A percentile compares a stretch with the other conserved stretches of the same genome.
Conservation (phyloP, 192 early-diverging fungal species). For the Backusella tarrabulga region DNA sequence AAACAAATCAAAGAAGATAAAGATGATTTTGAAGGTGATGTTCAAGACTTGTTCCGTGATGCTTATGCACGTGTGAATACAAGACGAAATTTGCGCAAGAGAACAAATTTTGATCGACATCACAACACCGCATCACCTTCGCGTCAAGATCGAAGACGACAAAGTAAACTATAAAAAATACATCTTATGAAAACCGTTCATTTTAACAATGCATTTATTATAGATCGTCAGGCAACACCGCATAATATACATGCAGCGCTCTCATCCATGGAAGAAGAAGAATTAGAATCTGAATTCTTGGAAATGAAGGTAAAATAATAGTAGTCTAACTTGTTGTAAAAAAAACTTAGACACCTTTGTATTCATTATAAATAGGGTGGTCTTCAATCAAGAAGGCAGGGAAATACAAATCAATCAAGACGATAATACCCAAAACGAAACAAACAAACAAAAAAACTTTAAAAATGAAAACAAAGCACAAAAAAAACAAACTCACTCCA, state of each 20-base stretch:
- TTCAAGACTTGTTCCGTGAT: conserved; percentile 17
- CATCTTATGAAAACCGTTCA: not conserved
- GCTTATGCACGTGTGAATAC: conserved; percentile 18
- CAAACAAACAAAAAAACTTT: not conserved
- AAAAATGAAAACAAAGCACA: not conserved
- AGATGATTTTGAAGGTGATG: conserved; percentile 23
- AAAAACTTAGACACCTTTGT: not conserved
- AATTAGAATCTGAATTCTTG: conserved; percentile 31
- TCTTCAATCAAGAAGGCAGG: conserved; percentile 9
- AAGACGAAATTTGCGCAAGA: conserved; percentile 18
- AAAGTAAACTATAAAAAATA: conserved; percentile 6
- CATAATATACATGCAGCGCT: conserved; percentile 28
- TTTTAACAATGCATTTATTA: not conserved
- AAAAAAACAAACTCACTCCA: not conserved
- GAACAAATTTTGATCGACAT: conserved; percentile 19
- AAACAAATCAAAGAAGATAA: conserved; percentile 34
- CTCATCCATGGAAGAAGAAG: conserved; percentile 31
- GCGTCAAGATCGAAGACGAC: conserved; percentile 22
- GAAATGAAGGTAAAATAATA: conserved; percentile 28
- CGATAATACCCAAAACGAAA: conserved; percentile 5
- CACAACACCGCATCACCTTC: conserved; percentile 9
- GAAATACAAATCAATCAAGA: conserved; percentile 7
- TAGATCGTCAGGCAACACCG: conserved; percentile 21
- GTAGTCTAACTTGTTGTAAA: not conserved
- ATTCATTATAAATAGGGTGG: not conserved